phyloP scores from a whole-genome alignment of 2,329 filamentous ascomycete genomes.

The Talaromyces sp. region DNA sequence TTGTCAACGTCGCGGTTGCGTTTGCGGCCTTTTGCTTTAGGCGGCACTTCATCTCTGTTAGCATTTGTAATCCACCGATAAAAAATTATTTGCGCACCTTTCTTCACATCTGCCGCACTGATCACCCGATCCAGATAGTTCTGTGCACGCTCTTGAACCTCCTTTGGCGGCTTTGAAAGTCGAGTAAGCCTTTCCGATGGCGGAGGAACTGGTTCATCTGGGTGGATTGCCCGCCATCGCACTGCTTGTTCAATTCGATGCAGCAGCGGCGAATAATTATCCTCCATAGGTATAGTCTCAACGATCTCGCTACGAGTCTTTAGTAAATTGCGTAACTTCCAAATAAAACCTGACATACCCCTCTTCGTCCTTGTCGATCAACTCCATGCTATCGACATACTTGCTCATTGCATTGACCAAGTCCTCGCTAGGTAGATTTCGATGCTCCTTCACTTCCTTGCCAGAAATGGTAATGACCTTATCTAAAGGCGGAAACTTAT shows the following conservation, averaged over 20 bases:
- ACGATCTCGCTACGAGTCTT: constrained; percentile 42
- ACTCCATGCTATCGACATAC: constrained; percentile 90
- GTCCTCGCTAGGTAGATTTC: constrained; percentile 72
- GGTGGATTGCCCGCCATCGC: constrained; percentile 73
- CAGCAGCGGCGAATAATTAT: constrained; percentile 79
- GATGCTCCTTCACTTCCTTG: constrained; percentile 73
- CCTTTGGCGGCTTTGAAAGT: constrained; percentile 68
- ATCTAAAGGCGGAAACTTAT: constrained; percentile 86
- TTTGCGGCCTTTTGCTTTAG: constrained; percentile 72
- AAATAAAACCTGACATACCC: constrained; percentile 50
- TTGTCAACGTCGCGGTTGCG: constrained; percentile 66
- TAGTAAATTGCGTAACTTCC: background rate
- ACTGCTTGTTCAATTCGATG: constrained; percentile 87
- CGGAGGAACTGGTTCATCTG: constrained; percentile 61
- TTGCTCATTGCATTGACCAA: constrained; percentile 79
- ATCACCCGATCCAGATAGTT: constrained; percentile 62
- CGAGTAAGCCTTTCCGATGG: constrained; percentile 64
- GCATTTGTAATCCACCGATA: background rate
- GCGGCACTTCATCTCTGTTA: constrained; percentile 60
- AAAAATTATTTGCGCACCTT: constrained; percentile 50
- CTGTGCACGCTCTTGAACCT: constrained; percentile 60
- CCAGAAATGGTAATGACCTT: constrained; percentile 84
- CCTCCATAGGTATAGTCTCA: constrained; percentile 75
- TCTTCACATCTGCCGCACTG: constrained; percentile 73
- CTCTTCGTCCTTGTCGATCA: constrained; percentile 70